Percentiles rank a stretch among this genome's conserved stretches.
These are phyloP conservation scores for Boletus vinaceobasis DNA, from an alignment of 768 basidiomycete genomes.

Conservation along the genomic window DNA sequence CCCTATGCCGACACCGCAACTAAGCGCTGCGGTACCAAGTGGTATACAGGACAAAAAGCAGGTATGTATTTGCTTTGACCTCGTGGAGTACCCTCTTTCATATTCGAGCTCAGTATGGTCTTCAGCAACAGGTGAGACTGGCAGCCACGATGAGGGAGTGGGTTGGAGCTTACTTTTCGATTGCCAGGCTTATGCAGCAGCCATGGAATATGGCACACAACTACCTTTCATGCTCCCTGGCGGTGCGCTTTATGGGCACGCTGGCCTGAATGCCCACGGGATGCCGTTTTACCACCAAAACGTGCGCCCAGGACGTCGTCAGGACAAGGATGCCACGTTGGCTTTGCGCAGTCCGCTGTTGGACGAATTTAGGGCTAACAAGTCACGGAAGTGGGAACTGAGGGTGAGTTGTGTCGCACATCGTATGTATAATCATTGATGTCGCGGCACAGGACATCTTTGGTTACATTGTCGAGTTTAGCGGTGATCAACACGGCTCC, in stretches of 20 bases:
- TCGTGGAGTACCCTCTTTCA: slow-evolving; percentile 10
- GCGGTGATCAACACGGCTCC: slow-evolving; percentile 95
- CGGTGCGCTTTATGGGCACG: slow-evolving; percentile 44
- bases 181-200: slow-evolving; percentile 39
- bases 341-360: slow-evolving; percentile 66
- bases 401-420: slow-evolving; percentile 44
- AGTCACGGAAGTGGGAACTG: slow-evolving; percentile 77
- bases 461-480: slow-evolving; percentile 87
- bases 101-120: slow-evolving; percentile 34
- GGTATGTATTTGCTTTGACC: slow-evolving; percentile 35
- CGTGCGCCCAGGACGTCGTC: slow-evolving; percentile 45
- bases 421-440: slow-evolving; percentile 1
- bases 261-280: slow-evolving; percentile 30
- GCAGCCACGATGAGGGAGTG: background rate
- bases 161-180: background rate
- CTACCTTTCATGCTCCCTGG: slow-evolving; percentile 44
- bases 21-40: slow-evolving; percentile 38
- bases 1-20: slow-evolving; percentile 50
- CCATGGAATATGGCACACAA: slow-evolving; percentile 48
- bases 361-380: slow-evolving; percentile 83
- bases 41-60: slow-evolving; percentile 56
- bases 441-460: slow-evolving; percentile 64
- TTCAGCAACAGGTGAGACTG: slow-evolving; percentile 45
- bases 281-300: slow-evolving; percentile 38
- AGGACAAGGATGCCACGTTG: slow-evolving; percentile 35